Evolutionary conservation across 2,329 filamentous ascomycete species (phyloP), one percentile per base, ranked within the genome.

Genomic region (Epichloe baconii): DNA sequence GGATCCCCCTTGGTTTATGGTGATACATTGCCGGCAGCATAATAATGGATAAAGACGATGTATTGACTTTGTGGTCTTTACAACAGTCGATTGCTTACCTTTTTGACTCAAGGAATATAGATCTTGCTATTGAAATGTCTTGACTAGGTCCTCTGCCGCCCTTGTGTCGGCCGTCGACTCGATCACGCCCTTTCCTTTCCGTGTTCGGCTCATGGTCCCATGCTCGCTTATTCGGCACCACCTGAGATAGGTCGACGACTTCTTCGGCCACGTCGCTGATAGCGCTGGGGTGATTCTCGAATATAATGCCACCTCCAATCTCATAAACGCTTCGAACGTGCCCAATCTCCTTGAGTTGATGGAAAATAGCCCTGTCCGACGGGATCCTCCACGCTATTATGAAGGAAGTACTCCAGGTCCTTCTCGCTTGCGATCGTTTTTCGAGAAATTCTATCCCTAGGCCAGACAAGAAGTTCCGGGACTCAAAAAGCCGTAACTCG

Each of bases 241-340:
- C 37, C 37, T 40, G 37, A 3, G 37, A 40, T 15, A 12, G 14
- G 12, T 15, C 10, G n/a, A n/a, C n/a, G n/a, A 46, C 49, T 34
- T 50, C 43, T 11, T 17, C 10, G 11, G 47, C 26, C 5, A 21
- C 14, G 10, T 49, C 47, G 31, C 51, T 52, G 3, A 49, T 17
- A 6, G 41, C 42, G 34, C 40, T 35, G 23, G 44, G 45, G 44
- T 51, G 36, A 41, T 44, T 53, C 14, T 51, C 21, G 26, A 53
- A 53, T n/a, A 48, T 26, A 26, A 53, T 19, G 31, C 40, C 47
- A 17, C 44, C 41, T 40, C 45, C 45, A 31, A 53, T 36, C n/a
- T 19, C n/a, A 34, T 44, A 53, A 15, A 15, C 15, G 14, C 21
- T 35, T 21, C 7, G 26, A 6, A 48, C 41, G 14, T 46, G 3